These are phyloP conservation scores for Quercus lobata DNA, from an alignment of 331 rosid species.

Conservation along the genomic window DNA sequence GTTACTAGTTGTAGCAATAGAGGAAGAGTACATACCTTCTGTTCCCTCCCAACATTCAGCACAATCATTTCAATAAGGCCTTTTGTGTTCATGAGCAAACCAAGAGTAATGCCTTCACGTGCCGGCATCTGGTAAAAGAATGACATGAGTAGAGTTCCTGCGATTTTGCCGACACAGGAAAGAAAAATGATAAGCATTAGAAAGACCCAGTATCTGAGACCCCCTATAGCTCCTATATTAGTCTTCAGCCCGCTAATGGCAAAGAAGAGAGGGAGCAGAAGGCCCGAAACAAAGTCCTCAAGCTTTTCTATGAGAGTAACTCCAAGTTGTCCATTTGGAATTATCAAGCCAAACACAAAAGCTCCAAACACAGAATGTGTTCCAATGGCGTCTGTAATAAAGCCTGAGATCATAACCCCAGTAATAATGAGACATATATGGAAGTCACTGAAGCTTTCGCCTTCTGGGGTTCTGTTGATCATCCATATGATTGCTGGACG, in stretches of 20 bases:
- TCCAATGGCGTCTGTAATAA: constrained; percentile 82
- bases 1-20: not conserved
- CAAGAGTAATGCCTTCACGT: constrained; percentile 65
- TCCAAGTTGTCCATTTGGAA: constrained; percentile 81
- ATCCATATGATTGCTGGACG: constrained; percentile 58
- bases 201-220: constrained; percentile 30
- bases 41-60: constrained; percentile 81
- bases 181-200: constrained; percentile 43
- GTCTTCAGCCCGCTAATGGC: constrained; percentile 84
- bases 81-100: constrained; percentile 87
- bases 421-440: constrained; percentile 61
- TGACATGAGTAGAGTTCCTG: constrained; percentile 56
- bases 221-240: constrained; percentile 24
- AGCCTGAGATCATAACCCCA: constrained; percentile 80
- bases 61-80: constrained; percentile 83
- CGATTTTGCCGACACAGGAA: constrained; percentile 57
- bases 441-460: constrained; percentile 69
- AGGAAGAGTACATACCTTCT: constrained; percentile 35
- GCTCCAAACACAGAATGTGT: constrained; percentile 87
- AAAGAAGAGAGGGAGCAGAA: constrained; percentile 80
- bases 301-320: constrained; percentile 74
- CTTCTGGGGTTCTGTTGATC: constrained; percentile 72
- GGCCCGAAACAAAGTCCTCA: constrained; percentile 81
- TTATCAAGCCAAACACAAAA: constrained; percentile 71
- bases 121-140: constrained; percentile 55